Conservation (phyloP, 106 monocot genomes). For the Dendrobium nobile region DNA sequence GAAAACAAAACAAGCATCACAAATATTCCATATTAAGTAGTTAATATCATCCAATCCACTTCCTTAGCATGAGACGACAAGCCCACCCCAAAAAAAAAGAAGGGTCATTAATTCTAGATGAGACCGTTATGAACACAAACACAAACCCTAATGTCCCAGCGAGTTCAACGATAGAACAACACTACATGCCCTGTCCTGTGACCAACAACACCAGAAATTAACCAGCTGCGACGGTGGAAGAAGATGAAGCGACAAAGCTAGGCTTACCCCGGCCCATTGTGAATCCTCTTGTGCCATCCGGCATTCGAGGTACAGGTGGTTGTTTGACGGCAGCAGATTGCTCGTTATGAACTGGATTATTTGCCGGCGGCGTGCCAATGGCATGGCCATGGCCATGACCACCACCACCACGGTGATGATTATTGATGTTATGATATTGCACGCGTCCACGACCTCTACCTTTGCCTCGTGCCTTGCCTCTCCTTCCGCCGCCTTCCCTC, state of each 20-base stretch:
- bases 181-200: neutral
- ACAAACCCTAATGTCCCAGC: neutral
- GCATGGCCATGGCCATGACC: constrained; percentile 17
- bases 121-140: neutral
- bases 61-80: neutral
- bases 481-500: constrained; percentile 31
- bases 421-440: constrained; percentile 28
- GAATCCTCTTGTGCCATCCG: constrained; percentile 76
- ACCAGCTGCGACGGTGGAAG: neutral
- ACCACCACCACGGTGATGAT: constrained; percentile 1
- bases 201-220: neutral
- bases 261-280: constrained; percentile 68
- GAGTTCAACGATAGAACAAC: neutral
- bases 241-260: neutral
- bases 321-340: constrained; percentile 27
- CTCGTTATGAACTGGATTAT: constrained; percentile 19
- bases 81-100: neutral
- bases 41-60: neutral
- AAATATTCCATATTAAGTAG: constrained; percentile 7
- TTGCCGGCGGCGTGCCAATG: constrained; percentile 34
- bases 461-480: constrained; percentile 43
- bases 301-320: constrained; percentile 78
- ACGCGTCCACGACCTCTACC: constrained; percentile 48
- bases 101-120: constrained; percentile 1
- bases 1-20: constrained; percentile 2